Evolutionary conservation across 768 basidiomycete genomes (phyloP), one percentile per base, ranked within the genome.

Genomic region (Asterophora lycoperdoides): DNA sequence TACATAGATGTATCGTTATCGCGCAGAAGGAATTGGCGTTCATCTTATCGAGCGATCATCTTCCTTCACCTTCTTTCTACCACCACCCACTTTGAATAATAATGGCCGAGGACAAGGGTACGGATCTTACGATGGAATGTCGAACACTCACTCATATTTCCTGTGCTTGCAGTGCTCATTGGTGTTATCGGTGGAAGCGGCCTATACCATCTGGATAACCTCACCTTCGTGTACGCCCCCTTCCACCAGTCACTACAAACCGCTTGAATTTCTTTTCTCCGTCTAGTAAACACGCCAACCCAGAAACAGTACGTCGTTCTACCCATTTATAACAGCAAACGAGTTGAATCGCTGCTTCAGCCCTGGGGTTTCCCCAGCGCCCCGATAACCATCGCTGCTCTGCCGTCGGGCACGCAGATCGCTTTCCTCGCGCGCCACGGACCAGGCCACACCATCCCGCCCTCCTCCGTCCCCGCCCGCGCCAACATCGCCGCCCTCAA

Each of bases 401-500:
- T 96, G 17, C 89, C 91, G 1, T 85, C 88, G 0, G 90, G 92
- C 34, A 73, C 79, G 0, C 76, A 74, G 39, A 70, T 97, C 55
- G 95, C 95, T 44, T 99, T 98, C 74, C 68, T 97, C 43, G 86
- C 95, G 0, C 84, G 95, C 8, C 96, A 98, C 64, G 94, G 94
- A 11, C 61, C 66, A n/a, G 77, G 80, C 8, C 95, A 98, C 71
- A 76, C 70, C 53, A 79, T 93, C 66, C 62, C 77, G 13, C 95
- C 95, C 2, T 87, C 92, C 5, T 63, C 77, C 29, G 88, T 98
- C 7, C 93, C 93, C 40, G 68, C 76, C 0, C 83, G 90, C 44
- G 95, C 95, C 55, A 99, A 97, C 76, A 93, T 97, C 60, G 88
- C 94, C 23, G 95, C 94, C 0, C 78, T 97, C 61, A 97, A 97